Percentiles rank a stretch among this genome's conserved stretches.
Evolutionary conservation across 176 grass and related monocot genomes (phyloP).

Genomic region (Avena atlantica): DNA sequence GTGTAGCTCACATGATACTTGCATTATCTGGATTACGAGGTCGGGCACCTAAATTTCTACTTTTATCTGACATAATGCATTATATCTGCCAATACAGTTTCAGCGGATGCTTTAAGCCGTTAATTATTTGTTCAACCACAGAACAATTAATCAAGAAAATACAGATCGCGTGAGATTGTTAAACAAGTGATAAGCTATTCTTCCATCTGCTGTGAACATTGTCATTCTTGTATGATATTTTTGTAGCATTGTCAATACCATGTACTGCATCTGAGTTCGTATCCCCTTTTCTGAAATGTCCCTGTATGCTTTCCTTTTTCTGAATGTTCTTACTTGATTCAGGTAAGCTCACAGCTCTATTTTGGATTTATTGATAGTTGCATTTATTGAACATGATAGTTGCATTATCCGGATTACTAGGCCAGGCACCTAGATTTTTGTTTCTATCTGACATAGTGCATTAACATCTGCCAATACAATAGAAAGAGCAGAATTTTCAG

Average conservation of each 20-base stretch:
- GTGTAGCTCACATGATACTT: background rate
- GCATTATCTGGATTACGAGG: background rate
- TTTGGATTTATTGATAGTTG: background rate
- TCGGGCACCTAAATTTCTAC: background rate
- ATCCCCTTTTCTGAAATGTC: background rate
- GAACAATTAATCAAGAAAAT: background rate
- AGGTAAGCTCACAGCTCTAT: background rate
- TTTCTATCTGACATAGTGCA: background rate
- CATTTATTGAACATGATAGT: no score
- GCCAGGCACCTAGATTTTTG: background rate
- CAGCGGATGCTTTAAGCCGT: no score
- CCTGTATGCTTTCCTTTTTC: background rate
- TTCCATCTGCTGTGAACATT: conserved; percentile 50
- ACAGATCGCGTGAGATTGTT: conserved; percentile 19
- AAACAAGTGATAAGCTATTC: conserved; percentile 18
- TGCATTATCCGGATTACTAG: no score
- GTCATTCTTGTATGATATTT: conserved; percentile 34
- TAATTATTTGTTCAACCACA: no score
- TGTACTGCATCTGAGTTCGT: background rate
- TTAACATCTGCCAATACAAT: background rate
- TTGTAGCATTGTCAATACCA: conserved; percentile 37
- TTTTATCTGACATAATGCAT: background rate
- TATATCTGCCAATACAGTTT: background rate
- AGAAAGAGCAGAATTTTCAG: no score
- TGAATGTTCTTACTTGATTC: background rate